These are phyloP conservation scores for Triangularia verruculosa DNA, from an alignment of 2,329 filamentous ascomycete genomes.

Conservation along the genomic window DNA sequence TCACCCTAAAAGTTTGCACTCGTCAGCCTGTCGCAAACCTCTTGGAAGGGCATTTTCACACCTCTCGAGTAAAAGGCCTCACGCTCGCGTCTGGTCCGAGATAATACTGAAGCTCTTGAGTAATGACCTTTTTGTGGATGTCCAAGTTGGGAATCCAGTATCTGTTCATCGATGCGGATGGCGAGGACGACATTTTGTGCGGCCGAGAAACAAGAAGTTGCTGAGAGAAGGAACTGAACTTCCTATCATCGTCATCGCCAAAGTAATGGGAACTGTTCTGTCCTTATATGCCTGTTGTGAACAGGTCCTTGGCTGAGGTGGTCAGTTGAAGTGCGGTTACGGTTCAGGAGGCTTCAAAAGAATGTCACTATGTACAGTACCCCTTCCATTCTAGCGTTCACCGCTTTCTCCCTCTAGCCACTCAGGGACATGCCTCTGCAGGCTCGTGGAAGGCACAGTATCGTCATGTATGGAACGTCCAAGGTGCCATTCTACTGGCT, in stretches of 20 bases:
- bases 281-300: constrained; percentile 21
- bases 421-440: constrained; percentile 18
- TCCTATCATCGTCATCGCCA: not conserved
- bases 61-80: constrained; percentile 54
- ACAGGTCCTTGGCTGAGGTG: constrained; percentile 5
- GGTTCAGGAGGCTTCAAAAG: constrained; percentile 14
- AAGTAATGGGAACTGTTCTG: not conserved
- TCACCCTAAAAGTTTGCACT: constrained; percentile 45
- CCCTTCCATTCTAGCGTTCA: constrained; percentile 14
- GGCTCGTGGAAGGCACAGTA: constrained; percentile 15
- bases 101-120: constrained; percentile 55
- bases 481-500: constrained; percentile 21
- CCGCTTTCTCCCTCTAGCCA: constrained; percentile 23
- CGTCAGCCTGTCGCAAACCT: constrained; percentile 19
- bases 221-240: constrained; percentile 7
- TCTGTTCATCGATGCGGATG: constrained; percentile 46
- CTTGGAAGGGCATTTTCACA: constrained; percentile 37
- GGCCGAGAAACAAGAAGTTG: not conserved
- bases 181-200: constrained; percentile 37
- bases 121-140: constrained; percentile 60
- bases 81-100: constrained; percentile 58
- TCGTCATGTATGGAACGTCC: constrained; percentile 9
- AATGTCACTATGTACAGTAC: constrained; percentile 17
- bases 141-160: constrained; percentile 61
- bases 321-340: constrained; percentile 21